A percentile compares a stretch with the other conserved stretches of the same genome.
These are phyloP conservation scores for Blastomyces emzantsi DNA, from an alignment of 2,329 filamentous ascomycete genomes.

Conservation along the genomic window DNA sequence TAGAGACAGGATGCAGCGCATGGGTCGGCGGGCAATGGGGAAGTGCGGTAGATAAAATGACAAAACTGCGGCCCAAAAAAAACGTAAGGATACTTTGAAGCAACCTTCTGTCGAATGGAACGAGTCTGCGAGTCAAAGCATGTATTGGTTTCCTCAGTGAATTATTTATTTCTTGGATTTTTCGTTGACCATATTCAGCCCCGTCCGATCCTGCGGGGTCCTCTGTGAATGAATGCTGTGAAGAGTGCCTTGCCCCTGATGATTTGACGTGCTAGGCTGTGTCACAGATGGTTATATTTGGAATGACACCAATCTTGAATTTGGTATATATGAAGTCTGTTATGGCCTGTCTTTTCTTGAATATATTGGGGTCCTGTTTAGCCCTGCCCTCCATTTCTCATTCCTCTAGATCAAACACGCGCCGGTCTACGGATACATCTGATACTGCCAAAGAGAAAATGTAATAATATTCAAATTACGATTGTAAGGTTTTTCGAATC, in stretches of 20 bases:
- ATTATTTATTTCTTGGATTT: not conserved
- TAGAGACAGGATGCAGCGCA: not conserved
- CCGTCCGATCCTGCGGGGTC: not conserved
- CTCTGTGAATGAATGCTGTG: not conserved
- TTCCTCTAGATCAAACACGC: not conserved
- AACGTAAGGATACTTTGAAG: not conserved
- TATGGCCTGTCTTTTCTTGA: too few species aligned
- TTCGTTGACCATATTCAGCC: not conserved
- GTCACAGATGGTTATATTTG: not conserved
- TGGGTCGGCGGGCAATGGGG: not conserved
- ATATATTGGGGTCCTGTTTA: not conserved
- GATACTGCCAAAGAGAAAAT: not conserved
- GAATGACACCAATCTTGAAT: not conserved
- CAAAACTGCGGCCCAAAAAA: not conserved
- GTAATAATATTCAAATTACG: not conserved
- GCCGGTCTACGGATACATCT: not conserved
- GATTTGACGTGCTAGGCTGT: not conserved
- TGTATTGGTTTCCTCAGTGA: not conserved
- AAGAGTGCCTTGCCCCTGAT: not conserved
- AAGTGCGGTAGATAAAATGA: not conserved
- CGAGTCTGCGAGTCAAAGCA: not conserved
- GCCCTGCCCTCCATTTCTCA: not conserved
- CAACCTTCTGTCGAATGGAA: not conserved
- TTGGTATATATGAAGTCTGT: not conserved
- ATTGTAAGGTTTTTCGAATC: not conserved